Base-by-base conservation (phyloP, 2,329 filamentous ascomycete species). In the Penicillium olsonii region DNA sequence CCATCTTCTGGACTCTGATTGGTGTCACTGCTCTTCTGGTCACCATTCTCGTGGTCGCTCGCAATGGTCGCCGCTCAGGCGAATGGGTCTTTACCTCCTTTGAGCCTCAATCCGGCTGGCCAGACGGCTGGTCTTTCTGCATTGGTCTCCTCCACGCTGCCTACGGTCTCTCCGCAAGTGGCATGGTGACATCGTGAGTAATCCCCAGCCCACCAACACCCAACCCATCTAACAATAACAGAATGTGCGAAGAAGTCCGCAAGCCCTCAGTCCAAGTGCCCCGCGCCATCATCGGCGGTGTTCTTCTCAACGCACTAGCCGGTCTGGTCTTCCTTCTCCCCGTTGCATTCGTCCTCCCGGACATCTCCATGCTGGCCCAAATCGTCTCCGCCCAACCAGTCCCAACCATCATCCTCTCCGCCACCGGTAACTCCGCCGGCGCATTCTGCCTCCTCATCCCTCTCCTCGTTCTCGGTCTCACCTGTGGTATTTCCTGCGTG, bases 101-200 rank as follows among this genome's bases (percentile, higher is more conserved):
- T 61, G 84, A 87, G 64, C 75, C 78, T 19, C 79, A 78, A 52
- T 88, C 86, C 4, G 87, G 87, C 50, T 91, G 87, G 82, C 82
- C 84, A 2, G 68, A 73, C 7, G 85, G 84, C 10, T 88, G 84
- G 84, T 82, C 84, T 0, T 88, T 87, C 68, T 87, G 87, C 61
- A 82, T 88, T 33, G 85, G 85, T 7, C 70, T 88, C 5, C 71
- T 88, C 5, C 85, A 87, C 66, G 83, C 84, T 17, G 75, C 68
- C 4, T 87, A 87, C 63, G 84, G 84, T 14, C 85, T 87, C 76
- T 84, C 87, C 1, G 83, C 85, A 0, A 71, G 83, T 24, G 87
- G 87, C 70, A 90, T 90, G 87, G 86, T 90, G 50, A 86, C 89
- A 66, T 87, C 84, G 83, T 86, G 73, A 77, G 83, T n/a, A n/a